These are phyloP conservation scores for Maudiozyma pseudohumilis DNA, from an alignment of 805 yeast genomes.

Conservation along the genomic window DNA sequence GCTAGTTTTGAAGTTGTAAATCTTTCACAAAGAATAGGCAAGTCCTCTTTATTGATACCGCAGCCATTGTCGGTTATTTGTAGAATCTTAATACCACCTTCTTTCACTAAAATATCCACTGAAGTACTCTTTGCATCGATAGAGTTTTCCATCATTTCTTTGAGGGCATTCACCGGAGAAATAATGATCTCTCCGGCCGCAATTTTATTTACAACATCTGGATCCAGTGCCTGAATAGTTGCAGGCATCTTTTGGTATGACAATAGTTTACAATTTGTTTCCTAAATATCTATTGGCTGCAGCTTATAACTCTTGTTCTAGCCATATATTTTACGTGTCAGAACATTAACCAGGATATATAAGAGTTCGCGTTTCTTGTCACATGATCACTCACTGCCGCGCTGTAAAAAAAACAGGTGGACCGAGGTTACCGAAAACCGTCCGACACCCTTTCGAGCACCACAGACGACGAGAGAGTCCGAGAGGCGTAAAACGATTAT, in stretches of 20 bases:
- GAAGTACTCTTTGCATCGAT: constrained; percentile 73
- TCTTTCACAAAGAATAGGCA: constrained; percentile 74
- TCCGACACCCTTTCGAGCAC: too few species aligned
- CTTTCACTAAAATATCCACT: constrained; percentile 74
- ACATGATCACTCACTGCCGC: too few species aligned
- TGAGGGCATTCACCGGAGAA: constrained; percentile 88
- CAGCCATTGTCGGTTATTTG: constrained; percentile 85
- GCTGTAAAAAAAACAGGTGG: too few species aligned
- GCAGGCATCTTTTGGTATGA: not conserved
- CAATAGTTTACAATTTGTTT: too few species aligned
- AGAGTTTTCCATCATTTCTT: constrained; percentile 86
- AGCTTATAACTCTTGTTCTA: too few species aligned
- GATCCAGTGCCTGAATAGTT: constrained; percentile 41
- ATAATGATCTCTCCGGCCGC: constrained; percentile 97
- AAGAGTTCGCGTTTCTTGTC: too few species aligned
- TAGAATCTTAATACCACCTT: constrained; percentile 80
- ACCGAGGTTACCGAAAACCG: too few species aligned
- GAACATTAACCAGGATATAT: too few species aligned
- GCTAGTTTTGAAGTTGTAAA: constrained; percentile 83
- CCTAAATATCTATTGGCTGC: too few species aligned
- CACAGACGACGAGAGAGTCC: too few species aligned
- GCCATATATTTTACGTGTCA: too few species aligned
- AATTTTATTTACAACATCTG: constrained; percentile 71
- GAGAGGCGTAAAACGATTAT: too few species aligned
- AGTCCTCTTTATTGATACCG: constrained; percentile 68